Conservation (phyloP, 106 monocot genomes). For the Alisma plantagoaquatica region DNA sequence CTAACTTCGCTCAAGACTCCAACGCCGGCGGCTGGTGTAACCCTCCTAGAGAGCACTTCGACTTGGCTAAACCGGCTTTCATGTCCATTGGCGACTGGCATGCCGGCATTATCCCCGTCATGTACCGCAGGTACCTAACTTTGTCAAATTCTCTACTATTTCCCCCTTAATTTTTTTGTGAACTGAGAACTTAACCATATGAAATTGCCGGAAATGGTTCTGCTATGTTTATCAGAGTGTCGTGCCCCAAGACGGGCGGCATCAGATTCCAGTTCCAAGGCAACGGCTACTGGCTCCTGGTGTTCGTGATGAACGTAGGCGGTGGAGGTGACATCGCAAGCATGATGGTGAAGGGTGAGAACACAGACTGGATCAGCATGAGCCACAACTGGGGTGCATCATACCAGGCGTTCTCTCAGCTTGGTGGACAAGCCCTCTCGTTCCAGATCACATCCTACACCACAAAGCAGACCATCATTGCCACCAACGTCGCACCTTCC, state of each 20-base stretch:
- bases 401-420: constrained; percentile 50
- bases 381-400: constrained; percentile 79
- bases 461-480: constrained; percentile 36
- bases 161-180: background rate
- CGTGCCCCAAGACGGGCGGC: constrained; percentile 57
- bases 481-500: constrained; percentile 44
- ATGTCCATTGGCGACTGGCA: constrained; percentile 53
- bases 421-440: constrained; percentile 41
- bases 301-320: constrained; percentile 65
- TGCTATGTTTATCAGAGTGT: constrained; percentile 41
- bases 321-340: constrained; percentile 46
- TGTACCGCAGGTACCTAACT: constrained; percentile 19
- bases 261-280: constrained; percentile 63
- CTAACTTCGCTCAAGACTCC: constrained; percentile 52
- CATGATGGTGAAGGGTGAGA: constrained; percentile 50
- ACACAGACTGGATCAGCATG: constrained; percentile 51
- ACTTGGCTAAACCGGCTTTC: constrained; percentile 80
- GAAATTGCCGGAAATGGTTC: background rate
- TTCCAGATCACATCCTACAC: constrained; percentile 55
- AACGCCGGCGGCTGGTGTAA: constrained; percentile 96
- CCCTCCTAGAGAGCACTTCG: constrained; percentile 68
- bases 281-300: constrained; percentile 76
- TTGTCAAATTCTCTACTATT: too few species aligned
- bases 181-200: background rate
- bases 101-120: constrained; percentile 64